Conservation (phyloP, 2,329 filamentous ascomycete species). For the Tympanopsis confertula region DNA sequence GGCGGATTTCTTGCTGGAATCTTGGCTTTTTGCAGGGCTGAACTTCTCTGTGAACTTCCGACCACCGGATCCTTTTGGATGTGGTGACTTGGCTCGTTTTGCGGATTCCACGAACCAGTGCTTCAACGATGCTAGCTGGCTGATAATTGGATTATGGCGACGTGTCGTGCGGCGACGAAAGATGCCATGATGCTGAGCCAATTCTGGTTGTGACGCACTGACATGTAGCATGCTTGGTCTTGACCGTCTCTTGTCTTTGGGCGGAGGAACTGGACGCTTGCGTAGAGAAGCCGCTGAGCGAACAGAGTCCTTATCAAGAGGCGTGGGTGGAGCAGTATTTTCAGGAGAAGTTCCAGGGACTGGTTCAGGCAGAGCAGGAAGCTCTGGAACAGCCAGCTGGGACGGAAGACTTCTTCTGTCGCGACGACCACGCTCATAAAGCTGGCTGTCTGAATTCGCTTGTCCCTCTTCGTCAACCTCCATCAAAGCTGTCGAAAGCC, state of each 20-base stretch:
- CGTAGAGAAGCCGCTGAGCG: constrained; percentile 45
- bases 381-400: not conserved
- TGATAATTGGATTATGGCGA: not conserved
- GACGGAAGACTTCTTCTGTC: constrained; percentile 19
- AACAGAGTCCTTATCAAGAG: constrained; percentile 37
- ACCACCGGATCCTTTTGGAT: not conserved
- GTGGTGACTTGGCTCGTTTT: not conserved
- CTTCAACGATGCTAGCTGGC: not conserved
- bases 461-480: constrained; percentile 56
- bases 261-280: constrained; percentile 45
- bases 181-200: not conserved
- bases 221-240: constrained; percentile 20
- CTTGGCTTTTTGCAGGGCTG: not conserved
- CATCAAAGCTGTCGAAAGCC: constrained; percentile 48
- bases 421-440: constrained; percentile 32
- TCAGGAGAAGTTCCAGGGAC: constrained; percentile 2
- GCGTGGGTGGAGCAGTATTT: constrained; percentile 13
- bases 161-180: not conserved
- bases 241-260: constrained; percentile 38
- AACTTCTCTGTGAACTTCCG: not conserved
- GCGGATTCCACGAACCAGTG: constrained; percentile 1
- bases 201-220: not conserved
- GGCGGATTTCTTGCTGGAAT: not conserved
- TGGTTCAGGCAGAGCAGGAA: constrained; percentile 24
- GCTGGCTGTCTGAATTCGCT: constrained; percentile 7